Conservation (phyloP, 345 rosid species). For the Citrus medica region DNA sequence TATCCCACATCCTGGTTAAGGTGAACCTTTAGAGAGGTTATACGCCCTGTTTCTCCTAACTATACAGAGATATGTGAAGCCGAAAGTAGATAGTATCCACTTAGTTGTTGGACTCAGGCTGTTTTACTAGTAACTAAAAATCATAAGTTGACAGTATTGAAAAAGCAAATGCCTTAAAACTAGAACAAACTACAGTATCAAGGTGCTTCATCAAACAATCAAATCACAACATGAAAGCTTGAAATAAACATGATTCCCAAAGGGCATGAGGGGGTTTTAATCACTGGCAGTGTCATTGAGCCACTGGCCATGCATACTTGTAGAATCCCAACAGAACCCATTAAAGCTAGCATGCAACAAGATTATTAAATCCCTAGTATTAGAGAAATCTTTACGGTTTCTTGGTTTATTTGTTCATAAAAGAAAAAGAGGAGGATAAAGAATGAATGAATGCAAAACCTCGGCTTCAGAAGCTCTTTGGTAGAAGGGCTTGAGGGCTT, state of each 20-base stretch:
- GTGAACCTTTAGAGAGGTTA: too few relatives aligned
- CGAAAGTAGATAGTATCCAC: too few relatives aligned
- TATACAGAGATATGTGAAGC: too few relatives aligned
- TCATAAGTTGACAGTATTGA: neutral
- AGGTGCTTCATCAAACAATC: neutral
- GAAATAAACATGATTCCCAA: neutral
- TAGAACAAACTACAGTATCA: neutral
- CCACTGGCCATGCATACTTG: neutral
- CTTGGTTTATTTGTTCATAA: neutral
- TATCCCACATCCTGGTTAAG: too few relatives aligned
- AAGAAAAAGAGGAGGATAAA: neutral
- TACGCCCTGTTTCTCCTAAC: too few relatives aligned
- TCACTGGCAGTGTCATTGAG: too few relatives aligned
- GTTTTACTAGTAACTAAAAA: neutral
- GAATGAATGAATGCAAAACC: neutral
- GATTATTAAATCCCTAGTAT: neutral
- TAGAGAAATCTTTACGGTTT: neutral
- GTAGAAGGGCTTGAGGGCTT: constrained; percentile 7
- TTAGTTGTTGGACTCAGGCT: too few relatives aligned
- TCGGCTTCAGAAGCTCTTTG: constrained; percentile 13
- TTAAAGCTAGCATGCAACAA: neutral
- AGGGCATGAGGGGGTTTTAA: too few relatives aligned
- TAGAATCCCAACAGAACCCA: neutral
- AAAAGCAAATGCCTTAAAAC: neutral
- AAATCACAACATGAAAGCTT: neutral